Evolutionary conservation across 805 yeast species (phyloP).

Genomic region (Nakazawaea wyomingensis): DNA sequence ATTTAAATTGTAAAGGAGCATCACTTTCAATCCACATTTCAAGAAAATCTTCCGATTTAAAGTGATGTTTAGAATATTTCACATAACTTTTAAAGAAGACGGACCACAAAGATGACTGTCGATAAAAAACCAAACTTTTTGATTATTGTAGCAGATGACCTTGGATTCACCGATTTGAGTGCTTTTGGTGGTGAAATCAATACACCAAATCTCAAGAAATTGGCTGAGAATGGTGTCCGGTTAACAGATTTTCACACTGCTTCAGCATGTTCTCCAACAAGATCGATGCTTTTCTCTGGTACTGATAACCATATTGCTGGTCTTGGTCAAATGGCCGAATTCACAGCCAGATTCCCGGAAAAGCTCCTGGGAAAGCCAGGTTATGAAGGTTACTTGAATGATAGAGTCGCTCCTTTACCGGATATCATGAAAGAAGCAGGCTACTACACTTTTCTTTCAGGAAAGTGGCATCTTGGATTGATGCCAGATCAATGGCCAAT

Average conservation of each 20-base stretch:
- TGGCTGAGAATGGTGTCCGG: slow-evolving; percentile 41
- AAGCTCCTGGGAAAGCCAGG: slow-evolving; percentile 42
- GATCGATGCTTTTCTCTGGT: slow-evolving; percentile 57
- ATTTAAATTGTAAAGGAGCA: no score
- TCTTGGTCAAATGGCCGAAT: slow-evolving; percentile 53
- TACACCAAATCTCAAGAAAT: slow-evolving; percentile 44
- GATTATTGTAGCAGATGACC: slow-evolving; percentile 55
- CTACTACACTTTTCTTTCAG: slow-evolving; percentile 47
- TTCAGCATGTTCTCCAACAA: slow-evolving; percentile 60
- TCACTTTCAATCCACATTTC: no score
- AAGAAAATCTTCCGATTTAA: no score
- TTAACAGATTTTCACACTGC: slow-evolving; percentile 60
- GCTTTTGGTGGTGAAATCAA: slow-evolving; percentile 54
- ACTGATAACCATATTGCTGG: slow-evolving; percentile 62
- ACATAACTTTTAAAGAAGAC: no score
- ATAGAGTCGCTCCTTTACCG: slow-evolving; percentile 47
- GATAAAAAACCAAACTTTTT: slow-evolving; percentile 41
- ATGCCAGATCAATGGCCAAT: slow-evolving; percentile 42
- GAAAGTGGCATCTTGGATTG: slow-evolving; percentile 60
- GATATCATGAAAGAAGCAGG: slow-evolving; percentile 44
- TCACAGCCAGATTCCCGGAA: slow-evolving; percentile 32
- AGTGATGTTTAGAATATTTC: no score
- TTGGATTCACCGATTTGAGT: slow-evolving; percentile 52
- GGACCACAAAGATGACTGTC: slow-evolving; percentile 1
- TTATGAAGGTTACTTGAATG: slow-evolving; percentile 50